Base-by-base conservation (phyloP, 768 basidiomycete species). In the Boletus speciosus region DNA sequence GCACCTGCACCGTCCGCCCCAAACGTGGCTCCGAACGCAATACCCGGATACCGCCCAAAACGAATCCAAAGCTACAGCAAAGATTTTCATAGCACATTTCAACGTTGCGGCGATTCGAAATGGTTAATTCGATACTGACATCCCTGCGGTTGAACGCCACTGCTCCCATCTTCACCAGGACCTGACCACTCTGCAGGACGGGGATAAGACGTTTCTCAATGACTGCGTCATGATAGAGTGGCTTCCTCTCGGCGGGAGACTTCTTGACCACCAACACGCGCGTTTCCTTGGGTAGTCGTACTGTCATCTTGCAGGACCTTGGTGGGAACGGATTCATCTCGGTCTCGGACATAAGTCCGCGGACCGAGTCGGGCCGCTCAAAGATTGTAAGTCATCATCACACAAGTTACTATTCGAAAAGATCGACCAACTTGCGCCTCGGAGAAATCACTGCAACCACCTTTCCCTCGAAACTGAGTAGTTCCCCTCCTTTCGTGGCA, bases 81-180 rank as follows among this genome's bases (percentile, higher is more conserved):
- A 14, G 31, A 45, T n/a, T 35, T 43, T 49, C 47, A 7, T 32
- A 4, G 15, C 40, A 16, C 10, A n/a, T 32, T 38, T 48, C 12
- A 36, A 21, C 23, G 41, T 40, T 19, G 7, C 2, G 37, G 36
- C 6, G 15, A 10, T 35, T 34, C 31, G 25, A 51, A 27, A 29
- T 1, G 34, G 27, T 35, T 4, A 32, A 48, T 21, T 11, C 46
- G 32, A 48, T 31, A 62, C 65, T 47, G 55, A 88, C 87, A 61
- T 90, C 90, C 63, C 85, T 77, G 62, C 85, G 90, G 65, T 93
- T 93, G 74, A 89, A 89, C 15, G 80, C 83, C 0, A 78, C 88
- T 14, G 90, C 87, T 19, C 72, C 75, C 48, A 90, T 81, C 66
- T 78, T 81, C 9, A 91, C 85, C 8, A 88, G 74, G 1, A 91